Evolutionary conservation across 805 yeast genomes (phyloP).

Genomic region (Nakazawaea wyomingensis): DNA sequence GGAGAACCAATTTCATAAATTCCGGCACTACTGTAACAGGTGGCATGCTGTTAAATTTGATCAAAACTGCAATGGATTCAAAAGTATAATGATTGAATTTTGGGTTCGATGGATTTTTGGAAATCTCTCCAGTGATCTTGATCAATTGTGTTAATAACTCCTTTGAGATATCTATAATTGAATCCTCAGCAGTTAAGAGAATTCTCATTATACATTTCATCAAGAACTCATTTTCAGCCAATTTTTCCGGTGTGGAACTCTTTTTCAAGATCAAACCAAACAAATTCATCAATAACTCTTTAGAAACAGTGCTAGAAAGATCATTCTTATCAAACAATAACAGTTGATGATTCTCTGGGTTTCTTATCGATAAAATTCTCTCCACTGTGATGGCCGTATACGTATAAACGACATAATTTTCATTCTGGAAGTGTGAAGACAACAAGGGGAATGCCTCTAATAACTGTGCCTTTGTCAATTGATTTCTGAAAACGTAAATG

Average conservation of each 20-base stretch:
- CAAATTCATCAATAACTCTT: constrained; percentile 57
- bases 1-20: constrained; percentile 53
- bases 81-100: constrained; percentile 85
- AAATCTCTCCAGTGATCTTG: constrained; percentile 60
- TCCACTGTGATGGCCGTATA: constrained; percentile 93
- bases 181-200: constrained; percentile 64
- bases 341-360: constrained; percentile 41
- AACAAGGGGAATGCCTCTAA: constrained; percentile 74
- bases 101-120: constrained; percentile 94
- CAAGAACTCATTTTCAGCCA: constrained; percentile 92
- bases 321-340: constrained; percentile 71
- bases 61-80: constrained; percentile 77
- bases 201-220: constrained; percentile 88
- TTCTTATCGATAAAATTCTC: constrained; percentile 74
- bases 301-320: constrained; percentile 52
- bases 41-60: constrained; percentile 40
- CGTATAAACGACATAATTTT: constrained; percentile 80
- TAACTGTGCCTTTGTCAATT: constrained; percentile 80
- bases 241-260: constrained; percentile 71
- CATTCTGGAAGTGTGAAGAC: constrained; percentile 59
- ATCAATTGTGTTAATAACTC: constrained; percentile 61
- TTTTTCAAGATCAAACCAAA: constrained; percentile 61
- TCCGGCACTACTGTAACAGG: constrained; percentile 29
- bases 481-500: constrained; percentile 86
- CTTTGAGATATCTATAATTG: constrained; percentile 40